Conservation (phyloP, 139 green algal genomes). For the Prasinococcaceae sp. region DNA sequence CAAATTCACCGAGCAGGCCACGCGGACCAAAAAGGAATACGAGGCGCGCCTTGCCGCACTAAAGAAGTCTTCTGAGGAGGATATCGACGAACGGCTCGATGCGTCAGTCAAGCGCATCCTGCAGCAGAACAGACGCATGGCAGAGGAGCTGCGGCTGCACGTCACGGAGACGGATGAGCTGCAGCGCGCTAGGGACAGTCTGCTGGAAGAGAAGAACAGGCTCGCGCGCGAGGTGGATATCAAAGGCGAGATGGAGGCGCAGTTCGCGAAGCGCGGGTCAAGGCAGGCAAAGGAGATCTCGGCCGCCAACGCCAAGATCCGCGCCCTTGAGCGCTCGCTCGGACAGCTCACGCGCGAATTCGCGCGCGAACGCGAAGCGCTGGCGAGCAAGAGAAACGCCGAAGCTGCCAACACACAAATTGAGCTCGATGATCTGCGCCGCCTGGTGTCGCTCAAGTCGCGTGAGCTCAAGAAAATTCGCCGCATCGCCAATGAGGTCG, state of each 20-base stretch:
- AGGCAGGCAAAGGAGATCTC: constrained; percentile 39
- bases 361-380: constrained; percentile 30
- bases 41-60: constrained; percentile 55
- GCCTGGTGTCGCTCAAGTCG: constrained; percentile 43
- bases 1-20: constrained; percentile 50
- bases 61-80: constrained; percentile 40
- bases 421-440: constrained; percentile 5
- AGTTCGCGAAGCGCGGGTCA: constrained; percentile 54
- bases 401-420: constrained; percentile 1
- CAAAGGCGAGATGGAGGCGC: constrained; percentile 49
- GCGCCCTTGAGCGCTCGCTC: constrained; percentile 44
- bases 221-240: constrained; percentile 55
- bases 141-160: constrained; percentile 63
- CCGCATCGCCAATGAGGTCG: constrained; percentile 57
- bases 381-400: background rate
- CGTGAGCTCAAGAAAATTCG: constrained; percentile 62
- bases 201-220: constrained; percentile 39
- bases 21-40: constrained; percentile 48
- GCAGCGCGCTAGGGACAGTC: constrained; percentile 42
- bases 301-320: constrained; percentile 20
- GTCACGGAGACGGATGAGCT: constrained; percentile 48
- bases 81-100: constrained; percentile 55
- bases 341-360: constrained; percentile 36
- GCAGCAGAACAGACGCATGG: constrained; percentile 52
- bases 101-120: constrained; percentile 53